Base-by-base conservation (phyloP, 139 green algal genomes). In the Tetradesmus lagerheimii region DNA sequence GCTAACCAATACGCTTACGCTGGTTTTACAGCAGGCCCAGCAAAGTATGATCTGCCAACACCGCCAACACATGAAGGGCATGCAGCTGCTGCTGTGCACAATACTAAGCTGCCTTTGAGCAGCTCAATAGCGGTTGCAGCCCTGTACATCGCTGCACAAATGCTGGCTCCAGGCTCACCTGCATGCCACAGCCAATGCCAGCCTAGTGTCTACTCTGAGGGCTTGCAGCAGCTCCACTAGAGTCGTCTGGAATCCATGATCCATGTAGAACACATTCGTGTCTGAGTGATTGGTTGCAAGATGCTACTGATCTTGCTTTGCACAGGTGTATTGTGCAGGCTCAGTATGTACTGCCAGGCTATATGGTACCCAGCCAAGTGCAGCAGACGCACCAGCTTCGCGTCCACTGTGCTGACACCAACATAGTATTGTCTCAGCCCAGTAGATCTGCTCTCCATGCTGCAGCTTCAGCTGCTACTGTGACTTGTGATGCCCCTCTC, bases 211-310 rank as follows among this genome's bases (percentile, higher is more conserved):
- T 25, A 67, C 76, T 38, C 79, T 57, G 45, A 93, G 67, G 1
- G 84, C 66, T n/a, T 92, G 88, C n/a, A 93, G 83, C 34, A 93
- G 31, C 83, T 93, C 91, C n/a, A 93, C 57, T 15, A 93, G 78
- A 0, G 91, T 93, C 16, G 78, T 77, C 91, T 93, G 67, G n/a
- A 15, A 16, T 35, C 1, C 50, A 34, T 35, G 14, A 0, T 29
- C 23, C 14, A n/a, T 47, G 4, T 16, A 38, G 31, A n/a, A 1
- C 18, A 25, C 38, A 38, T 2, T 4, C 1, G 62, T 53, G 37
- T 12, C 62, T 11, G 23, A 9, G 62, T 31, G 5, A 31, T n/a
- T n/a, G 20, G 80, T 34, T 35, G 0, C 6, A n/a, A 50, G 25
- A 31, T 5, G 37, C 23, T n/a, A 0, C 3, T 31, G 57, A 71